These are phyloP conservation scores for Actinomucor elegans DNA, from an alignment of 371 early-diverging fungal genomes.

Conservation along the genomic window DNA sequence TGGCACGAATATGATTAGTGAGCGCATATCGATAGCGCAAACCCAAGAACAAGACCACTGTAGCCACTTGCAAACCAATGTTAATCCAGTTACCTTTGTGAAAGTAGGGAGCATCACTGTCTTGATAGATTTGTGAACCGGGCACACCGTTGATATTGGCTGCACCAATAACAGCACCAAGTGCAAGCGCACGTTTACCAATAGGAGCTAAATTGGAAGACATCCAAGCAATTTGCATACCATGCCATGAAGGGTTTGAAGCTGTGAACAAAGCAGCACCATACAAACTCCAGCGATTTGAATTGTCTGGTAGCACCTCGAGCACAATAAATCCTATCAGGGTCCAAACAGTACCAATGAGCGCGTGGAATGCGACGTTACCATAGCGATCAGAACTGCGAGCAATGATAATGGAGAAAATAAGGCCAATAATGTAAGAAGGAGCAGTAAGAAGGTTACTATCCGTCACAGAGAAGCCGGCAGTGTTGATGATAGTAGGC, in stretches of 20 bases:
- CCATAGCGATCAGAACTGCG: constrained; percentile 42
- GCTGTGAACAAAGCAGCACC: constrained; percentile 13
- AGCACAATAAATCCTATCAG: constrained; percentile 44
- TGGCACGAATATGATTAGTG: constrained; percentile 27
- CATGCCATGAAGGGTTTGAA: constrained; percentile 44
- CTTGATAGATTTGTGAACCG: constrained; percentile 28
- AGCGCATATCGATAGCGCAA: constrained; percentile 28
- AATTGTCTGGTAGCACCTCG: constrained; percentile 34
- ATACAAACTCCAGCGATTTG: constrained; percentile 42
- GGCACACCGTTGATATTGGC: constrained; percentile 30
- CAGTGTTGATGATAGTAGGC: constrained; percentile 50
- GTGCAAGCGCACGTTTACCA: constrained; percentile 26
- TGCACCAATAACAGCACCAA: constrained; percentile 28
- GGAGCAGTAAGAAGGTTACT: constrained; percentile 59
- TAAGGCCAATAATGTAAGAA: constrained; percentile 37
- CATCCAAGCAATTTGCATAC: constrained; percentile 43
- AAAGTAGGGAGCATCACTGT: constrained; percentile 39
- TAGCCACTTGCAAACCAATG: constrained; percentile 11
- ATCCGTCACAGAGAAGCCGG: constrained; percentile 48
- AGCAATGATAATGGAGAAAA: constrained; percentile 48
- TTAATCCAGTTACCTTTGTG: constrained; percentile 37
- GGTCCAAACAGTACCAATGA: constrained; percentile 36
- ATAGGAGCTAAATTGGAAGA: constrained; percentile 26
- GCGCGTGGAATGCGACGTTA: constrained; percentile 48
- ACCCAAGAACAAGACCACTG: constrained; percentile 18